phyloP scores from a whole-genome alignment of 2,329 filamentous ascomycete genomes.

The Botryosphaeria agaves region DNA sequence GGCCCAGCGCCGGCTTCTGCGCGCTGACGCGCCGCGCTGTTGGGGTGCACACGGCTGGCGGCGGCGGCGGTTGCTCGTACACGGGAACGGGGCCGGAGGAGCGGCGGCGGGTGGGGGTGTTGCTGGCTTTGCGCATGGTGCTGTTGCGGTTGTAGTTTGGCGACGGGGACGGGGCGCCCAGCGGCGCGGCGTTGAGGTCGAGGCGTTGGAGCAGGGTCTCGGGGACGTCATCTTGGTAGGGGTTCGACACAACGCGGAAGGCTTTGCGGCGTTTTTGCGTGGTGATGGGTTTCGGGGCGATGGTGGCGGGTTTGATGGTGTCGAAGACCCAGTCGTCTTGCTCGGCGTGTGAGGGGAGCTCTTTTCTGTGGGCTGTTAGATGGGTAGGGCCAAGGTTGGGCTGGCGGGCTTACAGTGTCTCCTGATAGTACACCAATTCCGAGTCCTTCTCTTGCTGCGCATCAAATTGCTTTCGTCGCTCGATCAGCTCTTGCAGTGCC shows the following conservation, averaged over 20 bases:
- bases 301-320: conserved; percentile 59
- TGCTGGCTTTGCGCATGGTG: conserved; percentile 4
- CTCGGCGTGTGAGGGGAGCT: conserved; percentile 47
- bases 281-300: conserved; percentile 31
- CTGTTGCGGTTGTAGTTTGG: conserved; percentile 17
- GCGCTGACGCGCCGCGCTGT: conserved; percentile 1
- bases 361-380: conserved; percentile 28
- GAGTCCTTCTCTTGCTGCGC: conserved; percentile 45
- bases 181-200: conserved; percentile 25
- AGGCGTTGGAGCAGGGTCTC: conserved; percentile 21
- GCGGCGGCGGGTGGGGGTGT: conserved; percentile 14
- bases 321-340: conserved; percentile 92
- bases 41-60: too few species aligned
- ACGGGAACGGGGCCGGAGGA: conserved; percentile 22
- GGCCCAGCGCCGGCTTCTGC: conserved; percentile 58
- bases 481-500: conserved; percentile 70
- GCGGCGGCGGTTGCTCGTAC: conserved; percentile 6
- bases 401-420: conserved; percentile 48
- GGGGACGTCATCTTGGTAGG: conserved; percentile 13
- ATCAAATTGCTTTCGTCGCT: conserved; percentile 68
- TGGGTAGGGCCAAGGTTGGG: background rate
- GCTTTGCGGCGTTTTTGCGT: conserved; percentile 32
- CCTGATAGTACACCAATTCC: conserved; percentile 78
- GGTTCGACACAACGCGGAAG: conserved; percentile 25
- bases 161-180: conserved; percentile 20